Conservation (phyloP, 345 rosid species). For the Sapria himalayana region DNA sequence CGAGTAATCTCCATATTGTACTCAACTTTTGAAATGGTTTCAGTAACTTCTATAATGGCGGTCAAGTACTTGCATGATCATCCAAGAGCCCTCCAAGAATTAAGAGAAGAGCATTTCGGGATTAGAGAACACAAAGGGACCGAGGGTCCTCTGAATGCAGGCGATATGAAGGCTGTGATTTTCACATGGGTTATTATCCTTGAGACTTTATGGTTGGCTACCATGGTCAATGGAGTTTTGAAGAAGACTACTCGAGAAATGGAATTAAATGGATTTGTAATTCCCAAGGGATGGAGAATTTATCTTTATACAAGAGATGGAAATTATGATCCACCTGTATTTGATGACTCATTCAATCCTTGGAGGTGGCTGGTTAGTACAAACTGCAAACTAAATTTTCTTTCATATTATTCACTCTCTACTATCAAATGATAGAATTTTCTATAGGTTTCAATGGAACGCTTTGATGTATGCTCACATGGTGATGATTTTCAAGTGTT, state of each 20-base stretch:
- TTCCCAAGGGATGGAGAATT: constrained; percentile 93
- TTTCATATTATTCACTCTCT: no score
- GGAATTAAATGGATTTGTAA: constrained; percentile 52
- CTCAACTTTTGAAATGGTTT: constrained; percentile 76
- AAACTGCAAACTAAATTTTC: no score
- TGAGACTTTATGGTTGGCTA: constrained; percentile 66
- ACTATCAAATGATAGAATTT: no score
- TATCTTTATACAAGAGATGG: constrained; percentile 75
- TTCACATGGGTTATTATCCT: constrained; percentile 38
- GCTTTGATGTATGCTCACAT: no score
- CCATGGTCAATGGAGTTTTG: constrained; percentile 63
- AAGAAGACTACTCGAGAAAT: constrained; percentile 61
- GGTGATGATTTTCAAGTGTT: no score
- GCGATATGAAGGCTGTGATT: constrained; percentile 37
- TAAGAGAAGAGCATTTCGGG: constrained; percentile 48
- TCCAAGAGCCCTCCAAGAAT: constrained; percentile 42
- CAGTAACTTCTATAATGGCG: constrained; percentile 84
- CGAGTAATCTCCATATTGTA: constrained; percentile 59
- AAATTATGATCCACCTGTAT: constrained; percentile 40
- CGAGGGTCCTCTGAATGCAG: constrained; percentile 26
- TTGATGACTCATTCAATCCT: constrained; percentile 76
- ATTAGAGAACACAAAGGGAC: constrained; percentile 17
- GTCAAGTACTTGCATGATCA: constrained; percentile 73
- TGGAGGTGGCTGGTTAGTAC: constrained; percentile 85
- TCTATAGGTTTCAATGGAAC: no score